Percentiles rank a stretch among this genome's conserved stretches.
Evolutionary conservation across 2,329 filamentous ascomycete species (phyloP).

Genomic region (Xylaria sp.): DNA sequence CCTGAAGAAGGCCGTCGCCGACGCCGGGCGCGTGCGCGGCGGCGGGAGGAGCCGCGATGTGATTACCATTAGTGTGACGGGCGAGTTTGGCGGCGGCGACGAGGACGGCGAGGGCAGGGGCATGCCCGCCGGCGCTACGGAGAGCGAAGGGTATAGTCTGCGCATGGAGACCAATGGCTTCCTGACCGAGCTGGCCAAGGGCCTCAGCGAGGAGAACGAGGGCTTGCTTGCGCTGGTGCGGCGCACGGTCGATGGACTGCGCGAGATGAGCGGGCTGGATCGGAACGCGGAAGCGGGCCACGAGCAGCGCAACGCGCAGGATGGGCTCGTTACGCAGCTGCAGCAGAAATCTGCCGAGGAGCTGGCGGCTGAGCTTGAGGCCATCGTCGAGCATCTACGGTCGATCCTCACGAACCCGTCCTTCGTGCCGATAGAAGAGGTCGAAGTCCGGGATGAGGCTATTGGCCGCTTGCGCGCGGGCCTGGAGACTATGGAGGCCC

Average conservation of each 20-base stretch:
- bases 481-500: slow-evolving; percentile 92
- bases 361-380: slow-evolving; percentile 78
- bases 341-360: slow-evolving; percentile 66
- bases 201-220: slow-evolving; percentile 92
- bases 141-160: slow-evolving; percentile 73
- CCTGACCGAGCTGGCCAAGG: slow-evolving; percentile 83
- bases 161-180: slow-evolving; percentile 92
- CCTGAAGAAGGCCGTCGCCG: slow-evolving; percentile 86
- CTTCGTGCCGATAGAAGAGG: slow-evolving; percentile 94
- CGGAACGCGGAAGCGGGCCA: slow-evolving; percentile 43
- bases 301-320: slow-evolving; percentile 13
- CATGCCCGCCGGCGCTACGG: slow-evolving; percentile 46
- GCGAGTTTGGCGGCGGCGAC: slow-evolving; percentile 68
- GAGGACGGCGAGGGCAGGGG: slow-evolving; percentile 48
- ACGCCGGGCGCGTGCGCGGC: slow-evolving; percentile 72
- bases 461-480: slow-evolving; percentile 84
- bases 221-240: slow-evolving; percentile 77
- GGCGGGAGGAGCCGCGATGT: slow-evolving; percentile 65
- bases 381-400: slow-evolving; percentile 82
- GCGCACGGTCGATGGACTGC: slow-evolving; percentile 76
- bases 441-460: slow-evolving; percentile 91
- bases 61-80: slow-evolving; percentile 67
- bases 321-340: slow-evolving; percentile 22
- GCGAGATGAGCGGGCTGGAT: slow-evolving; percentile 72
- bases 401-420: slow-evolving; percentile 92